Percentiles rank a stretch among this genome's conserved stretches.
Conservation (phyloP, 2,329 filamentous ascomycete species). For the Alternaria arbusti region DNA sequence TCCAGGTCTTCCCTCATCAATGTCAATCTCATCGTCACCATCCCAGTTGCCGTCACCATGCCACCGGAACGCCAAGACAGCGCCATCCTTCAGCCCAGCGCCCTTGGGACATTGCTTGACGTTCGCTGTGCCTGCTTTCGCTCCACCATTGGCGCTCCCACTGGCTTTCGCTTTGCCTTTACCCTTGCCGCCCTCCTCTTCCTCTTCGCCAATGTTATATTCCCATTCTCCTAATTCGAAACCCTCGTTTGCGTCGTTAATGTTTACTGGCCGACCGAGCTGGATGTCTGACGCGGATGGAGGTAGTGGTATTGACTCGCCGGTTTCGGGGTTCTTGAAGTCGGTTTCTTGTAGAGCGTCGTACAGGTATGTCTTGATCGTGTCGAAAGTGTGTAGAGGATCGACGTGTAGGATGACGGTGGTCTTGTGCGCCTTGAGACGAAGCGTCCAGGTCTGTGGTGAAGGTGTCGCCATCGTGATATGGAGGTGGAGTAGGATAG, state of each 20-base stretch:
- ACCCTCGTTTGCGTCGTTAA: constrained; percentile 49
- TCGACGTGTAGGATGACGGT: constrained; percentile 57
- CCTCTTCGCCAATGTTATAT: constrained; percentile 27
- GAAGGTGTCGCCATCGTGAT: constrained; percentile 29
- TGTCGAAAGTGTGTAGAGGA: constrained; percentile 49
- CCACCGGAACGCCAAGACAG: constrained; percentile 48
- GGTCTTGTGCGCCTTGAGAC: constrained; percentile 55
- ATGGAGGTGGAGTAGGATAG: not conserved
- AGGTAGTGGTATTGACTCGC: constrained; percentile 49
- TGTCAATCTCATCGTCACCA: constrained; percentile 22
- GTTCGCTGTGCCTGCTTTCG: constrained; percentile 1
- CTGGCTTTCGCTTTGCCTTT: constrained; percentile 51
- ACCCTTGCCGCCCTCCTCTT: constrained; percentile 42
- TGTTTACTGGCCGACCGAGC: constrained; percentile 51
- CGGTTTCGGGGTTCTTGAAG: constrained; percentile 36
- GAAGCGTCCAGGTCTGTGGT: constrained; percentile 50
- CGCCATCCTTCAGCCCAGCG: constrained; percentile 43
- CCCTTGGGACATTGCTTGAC: constrained; percentile 44
- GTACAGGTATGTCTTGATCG: constrained; percentile 52
- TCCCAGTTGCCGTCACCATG: constrained; percentile 32
- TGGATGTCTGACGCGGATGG: constrained; percentile 47
- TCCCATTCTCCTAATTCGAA: constrained; percentile 49
- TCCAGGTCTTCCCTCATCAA: constrained; percentile 3
- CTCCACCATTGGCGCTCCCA: not conserved
- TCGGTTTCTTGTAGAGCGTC: constrained; percentile 50